Evolutionary conservation across 805 yeast genomes (phyloP), one percentile per base, ranked within the genome.

Genomic region (Lachancea cidri): DNA sequence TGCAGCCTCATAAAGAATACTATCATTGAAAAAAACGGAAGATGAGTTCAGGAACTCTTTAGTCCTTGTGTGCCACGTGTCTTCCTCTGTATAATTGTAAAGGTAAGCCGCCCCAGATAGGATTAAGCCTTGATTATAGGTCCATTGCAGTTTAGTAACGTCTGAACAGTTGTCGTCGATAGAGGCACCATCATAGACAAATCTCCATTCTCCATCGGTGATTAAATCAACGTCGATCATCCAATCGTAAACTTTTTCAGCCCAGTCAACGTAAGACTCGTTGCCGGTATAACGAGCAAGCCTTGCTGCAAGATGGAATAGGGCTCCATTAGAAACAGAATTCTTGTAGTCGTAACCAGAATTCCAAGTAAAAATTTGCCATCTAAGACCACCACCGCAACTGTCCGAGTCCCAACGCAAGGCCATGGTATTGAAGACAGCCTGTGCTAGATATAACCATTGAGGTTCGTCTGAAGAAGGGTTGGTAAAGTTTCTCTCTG

Each of bases 281-380:
- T 89, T 87, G 29, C 75, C 75, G 1, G 94, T 83, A 63, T 79
- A 89, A 52, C 96, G 72, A 2, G 93, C 93, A 50, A 89, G 72
- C 48, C 97, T 73, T 1, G 96, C 93, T 14, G 85, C 94, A 31
- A 89, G 60, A 52, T 86, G 87, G 75, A 89, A 88, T 41, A 89
- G 68, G 37, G 89, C 85, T 19, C 95, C 97, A 62, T 86, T 89
- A n/a, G 94, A 74, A 44, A 89, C 86, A 29, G 96, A 70, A 62
- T 91, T 91, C 64, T 91, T 91, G 65, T 91, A 91, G 62, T 86
- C 84, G 61, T 88, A 91, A 47, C 98, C 98, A 5, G 86, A 73
- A 61, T 91, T 91, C 95, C 96, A 89, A 43, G 81, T 73, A 68
- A 82, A 91, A 55, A 91, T 91, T 69, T 91, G 98, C 98, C 98